A percentile compares a stretch with the other conserved stretches of the same genome.
Conservation (phyloP, 106 monocot genomes). For the Ottelia alismoides region DNA sequence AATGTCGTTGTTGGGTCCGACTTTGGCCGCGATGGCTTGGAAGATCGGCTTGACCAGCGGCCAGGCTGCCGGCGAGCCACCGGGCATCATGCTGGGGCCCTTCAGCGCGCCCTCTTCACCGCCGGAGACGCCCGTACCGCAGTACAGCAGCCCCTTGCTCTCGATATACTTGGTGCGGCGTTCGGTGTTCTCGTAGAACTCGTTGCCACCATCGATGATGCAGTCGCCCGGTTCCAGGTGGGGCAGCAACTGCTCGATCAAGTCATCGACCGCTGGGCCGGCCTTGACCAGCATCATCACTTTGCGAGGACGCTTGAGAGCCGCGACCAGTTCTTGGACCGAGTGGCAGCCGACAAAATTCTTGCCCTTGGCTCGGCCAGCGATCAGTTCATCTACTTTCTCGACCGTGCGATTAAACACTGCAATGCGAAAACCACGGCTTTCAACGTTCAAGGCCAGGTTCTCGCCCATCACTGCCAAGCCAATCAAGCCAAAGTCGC, state of each 20-base stretch:
- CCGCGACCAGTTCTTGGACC: slow-evolving; percentile 13
- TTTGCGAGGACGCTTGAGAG: slow-evolving; percentile 11
- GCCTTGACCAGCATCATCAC: slow-evolving; percentile 24
- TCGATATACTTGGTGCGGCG: slow-evolving; percentile 5
- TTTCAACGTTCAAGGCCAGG: slow-evolving; percentile 20
- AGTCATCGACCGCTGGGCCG: slow-evolving; percentile 20
- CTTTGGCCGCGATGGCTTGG: slow-evolving; percentile 12
- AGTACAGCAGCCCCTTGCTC: slow-evolving; percentile 8
- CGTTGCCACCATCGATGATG: slow-evolving; percentile 27
- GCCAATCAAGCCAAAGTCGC: slow-evolving; percentile 15
- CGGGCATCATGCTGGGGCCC: slow-evolving; percentile 19
- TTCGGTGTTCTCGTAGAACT: slow-evolving; percentile 31
- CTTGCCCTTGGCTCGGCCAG: slow-evolving; percentile 12
- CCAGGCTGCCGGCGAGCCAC: slow-evolving; percentile 16
- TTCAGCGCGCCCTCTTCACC: slow-evolving; percentile 21
- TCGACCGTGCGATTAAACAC: slow-evolving; percentile 20
- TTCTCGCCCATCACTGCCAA: slow-evolving; percentile 27
- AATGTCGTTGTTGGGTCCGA: slow-evolving; percentile 18
- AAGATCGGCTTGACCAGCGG: slow-evolving; percentile 7
- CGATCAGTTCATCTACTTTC: slow-evolving; percentile 19
- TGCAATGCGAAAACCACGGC: slow-evolving; percentile 22
- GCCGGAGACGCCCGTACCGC: slow-evolving; percentile 27
- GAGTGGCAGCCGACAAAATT: slow-evolving; percentile 12
- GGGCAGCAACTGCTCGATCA: slow-evolving; percentile 7
- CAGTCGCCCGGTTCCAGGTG: slow-evolving; percentile 18